phyloP scores from a whole-genome alignment of 2,329 filamentous ascomycete species.

The Fusarium guadeloupense region DNA sequence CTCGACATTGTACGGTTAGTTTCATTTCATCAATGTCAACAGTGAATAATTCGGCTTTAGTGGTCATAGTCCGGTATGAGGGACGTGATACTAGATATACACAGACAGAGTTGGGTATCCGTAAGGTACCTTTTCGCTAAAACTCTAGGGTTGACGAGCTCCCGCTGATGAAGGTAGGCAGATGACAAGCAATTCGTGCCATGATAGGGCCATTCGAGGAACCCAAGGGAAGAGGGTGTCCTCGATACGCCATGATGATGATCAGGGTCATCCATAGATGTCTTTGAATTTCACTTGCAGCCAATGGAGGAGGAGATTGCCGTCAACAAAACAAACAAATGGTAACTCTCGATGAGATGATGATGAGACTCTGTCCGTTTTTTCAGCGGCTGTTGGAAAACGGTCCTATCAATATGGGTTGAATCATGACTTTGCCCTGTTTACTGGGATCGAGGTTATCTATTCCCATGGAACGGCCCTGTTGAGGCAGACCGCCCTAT shows the following conservation, averaged over 20 bases:
- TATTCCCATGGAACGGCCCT: conserved; percentile 31
- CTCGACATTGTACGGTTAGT: not conserved
- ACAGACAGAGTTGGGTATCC: conserved; percentile 6
- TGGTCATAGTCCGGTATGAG: not conserved
- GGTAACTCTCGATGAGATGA: not conserved
- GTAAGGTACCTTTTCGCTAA: conserved; percentile 5
- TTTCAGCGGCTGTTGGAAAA: not conserved
- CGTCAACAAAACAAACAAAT: not conserved
- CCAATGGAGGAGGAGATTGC: not conserved
- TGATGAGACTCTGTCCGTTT: conserved; percentile 4
- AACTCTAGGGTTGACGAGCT: conserved; percentile 1
- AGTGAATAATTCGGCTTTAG: too few species aligned
- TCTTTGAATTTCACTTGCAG: conserved; percentile 4
- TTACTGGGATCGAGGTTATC: conserved; percentile 28
- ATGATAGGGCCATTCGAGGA: conserved; percentile 11
- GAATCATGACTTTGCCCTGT: not conserved
- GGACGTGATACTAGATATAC: not conserved
- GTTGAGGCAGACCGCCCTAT: conserved; percentile 21
- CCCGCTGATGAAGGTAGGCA: conserved; percentile 13
- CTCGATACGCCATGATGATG: conserved; percentile 29
- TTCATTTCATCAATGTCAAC: not conserved
- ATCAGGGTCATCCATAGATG: conserved; percentile 10
- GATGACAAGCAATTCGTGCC: conserved; percentile 10
- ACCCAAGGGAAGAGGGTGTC: conserved; percentile 11
- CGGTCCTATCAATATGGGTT: not conserved